phyloP scores from a whole-genome alignment of 345 rosid species.

The Fremontodendron californicum region DNA sequence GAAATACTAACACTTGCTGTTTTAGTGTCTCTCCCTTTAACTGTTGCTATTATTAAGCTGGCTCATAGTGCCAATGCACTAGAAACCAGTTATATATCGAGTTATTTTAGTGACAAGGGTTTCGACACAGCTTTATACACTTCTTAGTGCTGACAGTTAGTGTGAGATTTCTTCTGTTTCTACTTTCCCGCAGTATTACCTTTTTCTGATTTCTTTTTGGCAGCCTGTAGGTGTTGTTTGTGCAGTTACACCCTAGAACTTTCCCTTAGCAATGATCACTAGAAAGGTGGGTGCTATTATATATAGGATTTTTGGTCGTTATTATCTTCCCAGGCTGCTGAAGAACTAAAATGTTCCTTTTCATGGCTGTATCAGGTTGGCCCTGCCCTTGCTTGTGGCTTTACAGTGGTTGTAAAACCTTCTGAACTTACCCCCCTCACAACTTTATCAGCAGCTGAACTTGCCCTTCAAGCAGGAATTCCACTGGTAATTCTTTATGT shows the following conservation, averaged over 20 bases:
- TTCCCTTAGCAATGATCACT: slow-evolving; percentile 98
- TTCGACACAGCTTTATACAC: neutral
- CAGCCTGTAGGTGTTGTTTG: slow-evolving; percentile 99
- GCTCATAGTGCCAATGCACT: neutral
- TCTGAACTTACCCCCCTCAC: slow-evolving; percentile 94
- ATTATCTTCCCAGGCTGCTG: neutral
- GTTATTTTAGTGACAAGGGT: neutral
- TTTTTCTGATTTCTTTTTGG: slow-evolving; percentile 27
- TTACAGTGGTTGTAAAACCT: slow-evolving; percentile 94
- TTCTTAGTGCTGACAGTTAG: neutral
- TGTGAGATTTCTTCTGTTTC: neutral
- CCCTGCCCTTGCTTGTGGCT: slow-evolving; percentile 98
- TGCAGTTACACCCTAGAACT: slow-evolving; percentile 94
- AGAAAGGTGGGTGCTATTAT: slow-evolving; percentile 68
- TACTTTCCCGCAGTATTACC: slow-evolving; percentile 1
- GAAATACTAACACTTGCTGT: neutral
- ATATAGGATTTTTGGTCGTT: neutral
- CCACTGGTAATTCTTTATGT: slow-evolving; percentile 64
- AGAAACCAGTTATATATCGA: neutral
- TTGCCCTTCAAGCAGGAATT: slow-evolving; percentile 96
- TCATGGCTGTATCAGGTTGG: slow-evolving; percentile 59
- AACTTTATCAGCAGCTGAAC: slow-evolving; percentile 92
- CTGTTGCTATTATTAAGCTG: neutral
- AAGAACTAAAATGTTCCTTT: slow-evolving; percentile 23
- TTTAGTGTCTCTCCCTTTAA: neutral